Evolutionary conservation across 805 yeast genomes (phyloP).

Genomic region (Starmerella lactis-condensi): DNA sequence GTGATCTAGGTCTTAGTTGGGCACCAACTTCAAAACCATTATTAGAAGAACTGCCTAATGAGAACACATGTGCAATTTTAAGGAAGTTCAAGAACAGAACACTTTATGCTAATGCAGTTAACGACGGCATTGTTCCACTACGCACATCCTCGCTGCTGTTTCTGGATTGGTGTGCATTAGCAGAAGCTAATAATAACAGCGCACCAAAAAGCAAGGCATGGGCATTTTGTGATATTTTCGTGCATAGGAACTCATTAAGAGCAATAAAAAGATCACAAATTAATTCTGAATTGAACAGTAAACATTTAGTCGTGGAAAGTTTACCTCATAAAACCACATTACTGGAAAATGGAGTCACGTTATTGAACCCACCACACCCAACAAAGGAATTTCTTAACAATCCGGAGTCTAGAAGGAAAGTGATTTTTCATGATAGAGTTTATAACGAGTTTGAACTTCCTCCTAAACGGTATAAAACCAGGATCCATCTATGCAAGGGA

Average conservation of each 20-base stretch:
- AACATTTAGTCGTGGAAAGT: constrained; percentile 8
- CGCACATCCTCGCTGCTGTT: constrained; percentile 74
- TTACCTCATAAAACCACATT: constrained; percentile 41
- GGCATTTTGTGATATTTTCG: too few species aligned
- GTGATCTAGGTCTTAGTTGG: constrained; percentile 57
- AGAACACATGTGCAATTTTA: constrained; percentile 49
- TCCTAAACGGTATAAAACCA: constrained; percentile 24
- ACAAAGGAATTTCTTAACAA: constrained; percentile 44
- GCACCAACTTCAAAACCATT: constrained; percentile 34
- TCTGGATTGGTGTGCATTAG: constrained; percentile 65
- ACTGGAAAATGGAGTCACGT: constrained; percentile 56
- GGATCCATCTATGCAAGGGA: constrained; percentile 5
- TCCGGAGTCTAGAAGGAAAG: constrained; percentile 44
- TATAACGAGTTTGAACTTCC: constrained; percentile 55
- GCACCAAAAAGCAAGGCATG: not conserved
- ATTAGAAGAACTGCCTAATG: constrained; percentile 54
- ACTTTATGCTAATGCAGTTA: constrained; percentile 68
- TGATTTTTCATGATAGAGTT: constrained; percentile 65
- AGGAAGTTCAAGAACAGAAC: constrained; percentile 53
- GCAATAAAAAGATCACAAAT: not conserved
- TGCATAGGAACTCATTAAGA: not conserved
- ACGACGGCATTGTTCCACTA: constrained; percentile 92
- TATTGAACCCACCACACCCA: constrained; percentile 68
- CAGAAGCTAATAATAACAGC: constrained; percentile 27
- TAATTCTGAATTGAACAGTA: not conserved